A percentile compares a stretch with the other conserved stretches of the same genome.
Evolutionary conservation across 192 early-diverging fungal species (phyloP).

Genomic region (Podila minutissima): DNA sequence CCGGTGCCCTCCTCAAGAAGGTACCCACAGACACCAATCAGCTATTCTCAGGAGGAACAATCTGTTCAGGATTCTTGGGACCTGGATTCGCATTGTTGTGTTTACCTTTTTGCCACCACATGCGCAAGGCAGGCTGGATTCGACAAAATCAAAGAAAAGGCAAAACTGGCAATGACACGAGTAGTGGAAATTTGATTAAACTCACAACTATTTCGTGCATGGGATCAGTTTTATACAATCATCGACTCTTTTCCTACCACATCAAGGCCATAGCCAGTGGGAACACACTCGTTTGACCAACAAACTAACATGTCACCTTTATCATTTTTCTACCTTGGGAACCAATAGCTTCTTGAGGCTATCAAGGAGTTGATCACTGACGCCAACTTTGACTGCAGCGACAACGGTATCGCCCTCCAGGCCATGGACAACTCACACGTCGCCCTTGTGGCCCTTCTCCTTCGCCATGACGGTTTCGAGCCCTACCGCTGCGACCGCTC

Average conservation of each 20-base stretch:
- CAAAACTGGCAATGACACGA: too few relatives aligned
- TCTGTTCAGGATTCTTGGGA: background rate
- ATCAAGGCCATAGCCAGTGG: background rate
- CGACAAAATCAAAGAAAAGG: too few relatives aligned
- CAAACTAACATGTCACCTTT: background rate
- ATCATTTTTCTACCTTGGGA: background rate
- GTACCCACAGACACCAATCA: background rate
- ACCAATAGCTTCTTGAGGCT: slow-evolving; percentile 79
- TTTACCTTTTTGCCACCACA: slow-evolving; percentile 3
- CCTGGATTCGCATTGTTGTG: background rate
- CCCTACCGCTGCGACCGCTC: slow-evolving; percentile 93
- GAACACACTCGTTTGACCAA: background rate
- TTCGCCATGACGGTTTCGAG: slow-evolving; percentile 84
- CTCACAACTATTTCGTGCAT: too few relatives aligned
- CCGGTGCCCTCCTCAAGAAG: slow-evolving; percentile 90
- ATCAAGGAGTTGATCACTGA: slow-evolving; percentile 98
- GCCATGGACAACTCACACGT: slow-evolving; percentile 99
- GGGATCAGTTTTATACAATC: background rate
- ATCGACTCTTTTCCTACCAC: background rate
- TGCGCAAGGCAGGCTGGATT: background rate
- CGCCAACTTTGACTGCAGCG: slow-evolving; percentile 98
- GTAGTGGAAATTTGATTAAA: too few relatives aligned
- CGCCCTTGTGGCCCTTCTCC: slow-evolving; percentile 88
- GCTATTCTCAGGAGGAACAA: too few relatives aligned
- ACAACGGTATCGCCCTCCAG: slow-evolving; percentile 94